These are phyloP conservation scores for Melanopsichium pennsylvanicum DNA, from an alignment of 1,284 basidiomycete species.

Conservation along the genomic window DNA sequence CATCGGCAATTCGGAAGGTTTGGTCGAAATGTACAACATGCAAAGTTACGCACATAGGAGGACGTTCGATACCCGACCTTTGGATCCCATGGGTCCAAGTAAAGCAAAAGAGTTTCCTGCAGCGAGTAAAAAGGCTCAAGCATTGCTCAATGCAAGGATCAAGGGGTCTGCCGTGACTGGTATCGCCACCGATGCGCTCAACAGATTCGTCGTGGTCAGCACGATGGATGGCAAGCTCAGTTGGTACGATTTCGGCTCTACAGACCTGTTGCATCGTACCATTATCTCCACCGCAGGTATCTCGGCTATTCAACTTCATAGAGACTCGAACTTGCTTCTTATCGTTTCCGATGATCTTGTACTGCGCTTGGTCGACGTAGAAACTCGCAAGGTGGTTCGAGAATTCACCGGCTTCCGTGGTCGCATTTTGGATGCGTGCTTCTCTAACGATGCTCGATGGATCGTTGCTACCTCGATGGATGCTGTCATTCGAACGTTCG, in stretches of 20 bases:
- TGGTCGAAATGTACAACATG: slow-evolving; percentile 63
- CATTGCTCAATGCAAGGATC: slow-evolving; percentile 23
- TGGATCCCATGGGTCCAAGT: slow-evolving; percentile 24
- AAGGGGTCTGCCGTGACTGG: slow-evolving; percentile 71
- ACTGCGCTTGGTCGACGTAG: slow-evolving; percentile 87
- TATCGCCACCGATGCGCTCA: slow-evolving; percentile 84
- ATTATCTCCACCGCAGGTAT: slow-evolving; percentile 76
- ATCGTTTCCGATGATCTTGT: slow-evolving; percentile 83
- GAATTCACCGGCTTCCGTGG: slow-evolving; percentile 71
- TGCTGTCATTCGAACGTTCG: slow-evolving; percentile 91
- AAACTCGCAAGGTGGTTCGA: slow-evolving; percentile 85
- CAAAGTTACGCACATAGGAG: slow-evolving; percentile 90
- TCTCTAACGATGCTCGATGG: slow-evolving; percentile 94
- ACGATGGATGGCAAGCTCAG: slow-evolving; percentile 84
- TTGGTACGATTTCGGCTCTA: slow-evolving; percentile 96
- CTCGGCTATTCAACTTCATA: slow-evolving; percentile 79
- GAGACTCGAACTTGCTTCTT: slow-evolving; percentile 85
- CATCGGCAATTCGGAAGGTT: slow-evolving; percentile 67
- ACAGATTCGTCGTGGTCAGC: slow-evolving; percentile 79
- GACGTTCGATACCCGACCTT: slow-evolving; percentile 50
- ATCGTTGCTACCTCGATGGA: slow-evolving; percentile 87
- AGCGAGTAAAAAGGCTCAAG: slow-evolving; percentile 27
- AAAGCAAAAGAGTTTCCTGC: slow-evolving; percentile 37
- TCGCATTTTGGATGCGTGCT: slow-evolving; percentile 67
- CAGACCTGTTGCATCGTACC: slow-evolving; percentile 74